Conservation (phyloP, 2,329 filamentous ascomycete species). For the Aspergillus pseudoterreus region DNA sequence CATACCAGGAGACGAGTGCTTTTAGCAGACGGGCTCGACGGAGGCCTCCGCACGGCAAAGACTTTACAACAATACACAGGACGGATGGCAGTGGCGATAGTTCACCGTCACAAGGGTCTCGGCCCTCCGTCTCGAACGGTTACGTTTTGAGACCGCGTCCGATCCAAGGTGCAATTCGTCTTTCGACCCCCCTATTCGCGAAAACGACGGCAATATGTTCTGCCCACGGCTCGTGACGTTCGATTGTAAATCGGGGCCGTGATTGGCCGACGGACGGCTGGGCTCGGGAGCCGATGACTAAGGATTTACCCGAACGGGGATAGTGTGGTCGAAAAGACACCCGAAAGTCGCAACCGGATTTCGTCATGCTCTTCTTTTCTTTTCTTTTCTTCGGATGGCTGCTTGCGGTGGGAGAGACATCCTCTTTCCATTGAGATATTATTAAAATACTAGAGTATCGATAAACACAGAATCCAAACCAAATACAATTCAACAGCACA, state of each 20-base stretch:
- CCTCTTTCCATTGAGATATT: no score
- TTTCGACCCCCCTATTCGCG: conserved; percentile 2
- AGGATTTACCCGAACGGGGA: conserved; percentile 5
- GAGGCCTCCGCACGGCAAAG: not conserved
- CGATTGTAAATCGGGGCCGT: conserved; percentile 15
- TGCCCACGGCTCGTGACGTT: conserved; percentile 23
- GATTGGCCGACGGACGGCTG: conserved; percentile 23
- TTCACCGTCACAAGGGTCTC: not conserved
- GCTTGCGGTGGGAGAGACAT: no score
- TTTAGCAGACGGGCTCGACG: no score
- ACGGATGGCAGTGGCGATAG: not conserved
- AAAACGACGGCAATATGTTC: conserved; percentile 32
- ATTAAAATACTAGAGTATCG: no score
- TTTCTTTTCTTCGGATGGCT: not conserved
- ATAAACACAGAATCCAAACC: no score
- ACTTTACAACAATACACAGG: not conserved
- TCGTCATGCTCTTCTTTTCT: conserved; percentile 14
- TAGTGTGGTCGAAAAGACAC: conserved; percentile 7
- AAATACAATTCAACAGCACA: no score
- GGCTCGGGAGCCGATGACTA: conserved; percentile 18
- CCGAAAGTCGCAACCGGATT: conserved; percentile 13
- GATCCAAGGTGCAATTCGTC: not conserved
- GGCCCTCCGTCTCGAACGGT: not conserved
- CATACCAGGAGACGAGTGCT: no score
- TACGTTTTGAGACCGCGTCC: no score